Evolutionary conservation across 371 early-diverging fungal species (phyloP), one percentile per base, ranked within the genome.

Genomic region (Amoeboradix gromovi): DNA sequence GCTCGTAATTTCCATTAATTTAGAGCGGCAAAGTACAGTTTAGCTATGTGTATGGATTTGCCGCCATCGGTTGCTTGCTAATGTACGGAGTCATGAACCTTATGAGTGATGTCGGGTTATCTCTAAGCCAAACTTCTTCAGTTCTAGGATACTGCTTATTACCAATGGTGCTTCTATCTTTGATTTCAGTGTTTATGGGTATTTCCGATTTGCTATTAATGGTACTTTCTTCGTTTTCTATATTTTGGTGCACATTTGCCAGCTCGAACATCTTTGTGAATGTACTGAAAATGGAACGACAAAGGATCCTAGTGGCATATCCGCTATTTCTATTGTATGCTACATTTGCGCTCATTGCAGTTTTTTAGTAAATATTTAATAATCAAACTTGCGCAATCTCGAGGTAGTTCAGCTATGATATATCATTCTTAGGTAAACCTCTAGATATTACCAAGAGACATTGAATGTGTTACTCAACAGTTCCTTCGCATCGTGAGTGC

Each of bases 11-110:
- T 17, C 65, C 65, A 66, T 68, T 31, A 30, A 30, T 28, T 12
- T 67, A 90, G 81, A 83, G 90, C 27, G 90, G 92, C 71, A 93
- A 93, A 74, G 82, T 85, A 29, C 91, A 94, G 75, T 96, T 96
- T 79, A 92, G 93, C 17, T 95, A 92, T 72, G 91, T 96, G 69
- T 96, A 96, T 72, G 97, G 94, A 29, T 86, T 93, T 0, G 94
- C 89, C 1, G 80, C 90, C 28, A 77, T 94, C 66, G 97, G 97
- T 29, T 89, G 90, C 68, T 75, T 87, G 1, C 85, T 87, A 1
- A 82, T 94, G 67, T 91, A 87, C 77, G 71, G 84, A 66, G 86
- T 96, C 67, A 74, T 96, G 31, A 94, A 96, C 73, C 78, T 96
- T 69, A 94, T 96, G 95, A 85, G 86, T 69, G 87, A 88, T 65